Evolutionary conservation across 139 green algal genomes (phyloP).

Genomic region (Picochlorum sp.): DNA sequence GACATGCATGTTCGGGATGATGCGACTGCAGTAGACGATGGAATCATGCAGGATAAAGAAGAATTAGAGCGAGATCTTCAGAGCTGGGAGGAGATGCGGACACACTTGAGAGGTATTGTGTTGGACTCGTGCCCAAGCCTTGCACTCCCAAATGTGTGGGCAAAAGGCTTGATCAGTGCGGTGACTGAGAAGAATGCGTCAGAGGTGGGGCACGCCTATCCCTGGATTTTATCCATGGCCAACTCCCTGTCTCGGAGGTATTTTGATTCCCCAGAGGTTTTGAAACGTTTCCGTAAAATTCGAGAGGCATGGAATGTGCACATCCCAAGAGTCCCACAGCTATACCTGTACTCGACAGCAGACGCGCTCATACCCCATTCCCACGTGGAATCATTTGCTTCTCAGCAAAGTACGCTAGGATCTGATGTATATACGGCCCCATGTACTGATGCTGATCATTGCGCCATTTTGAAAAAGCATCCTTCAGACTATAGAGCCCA

Average conservation of each 20-base stretch:
- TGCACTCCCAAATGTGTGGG: slow-evolving; percentile 22
- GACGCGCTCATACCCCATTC: slow-evolving; percentile 44
- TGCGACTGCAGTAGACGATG: neutral
- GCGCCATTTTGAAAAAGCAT: slow-evolving; percentile 30
- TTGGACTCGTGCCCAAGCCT: slow-evolving; percentile 34
- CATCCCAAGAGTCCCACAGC: slow-evolving; percentile 30
- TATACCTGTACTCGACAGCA: slow-evolving; percentile 54
- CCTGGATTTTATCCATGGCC: slow-evolving; percentile 5
- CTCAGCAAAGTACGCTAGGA: slow-evolving; percentile 28
- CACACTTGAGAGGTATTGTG: slow-evolving; percentile 23
- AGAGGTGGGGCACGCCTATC: slow-evolving; percentile 16
- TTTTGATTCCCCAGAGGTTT: slow-evolving; percentile 12
- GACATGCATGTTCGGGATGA: neutral
- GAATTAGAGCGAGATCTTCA: neutral
- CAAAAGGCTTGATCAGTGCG: slow-evolving; percentile 23
- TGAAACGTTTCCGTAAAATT: slow-evolving; percentile 11
- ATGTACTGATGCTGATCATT: slow-evolving; percentile 10
- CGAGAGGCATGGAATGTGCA: slow-evolving; percentile 5
- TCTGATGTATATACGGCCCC: neutral
- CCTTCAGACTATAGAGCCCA: slow-evolving; percentile 11
- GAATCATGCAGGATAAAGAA: neutral
- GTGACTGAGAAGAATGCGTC: slow-evolving; percentile 16
- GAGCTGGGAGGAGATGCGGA: slow-evolving; percentile 1
- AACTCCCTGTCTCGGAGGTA: slow-evolving; percentile 3
- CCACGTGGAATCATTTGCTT: slow-evolving; percentile 48